Evolutionary conservation across 2,329 filamentous ascomycete genomes (phyloP).

Genomic region (Stemphylium vesicarium): DNA sequence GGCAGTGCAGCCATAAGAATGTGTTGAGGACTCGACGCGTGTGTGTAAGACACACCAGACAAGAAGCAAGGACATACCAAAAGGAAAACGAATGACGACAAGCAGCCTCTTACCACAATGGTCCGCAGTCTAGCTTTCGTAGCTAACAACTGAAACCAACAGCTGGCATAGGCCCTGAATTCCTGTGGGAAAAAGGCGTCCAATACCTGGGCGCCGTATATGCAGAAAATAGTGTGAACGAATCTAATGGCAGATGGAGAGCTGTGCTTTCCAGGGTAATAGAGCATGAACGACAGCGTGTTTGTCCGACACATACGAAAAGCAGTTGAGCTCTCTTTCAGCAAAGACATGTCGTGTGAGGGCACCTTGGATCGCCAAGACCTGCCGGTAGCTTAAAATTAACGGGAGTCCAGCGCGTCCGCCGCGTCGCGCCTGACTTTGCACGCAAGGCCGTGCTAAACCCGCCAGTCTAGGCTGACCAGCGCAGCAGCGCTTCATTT

Average conservation of each 20-base stretch:
- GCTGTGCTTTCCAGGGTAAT: background rate
- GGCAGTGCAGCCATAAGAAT: background rate
- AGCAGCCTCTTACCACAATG: background rate
- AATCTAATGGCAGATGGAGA: background rate
- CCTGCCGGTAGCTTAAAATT: background rate
- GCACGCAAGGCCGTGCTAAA: conserved; percentile 1
- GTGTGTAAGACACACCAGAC: background rate
- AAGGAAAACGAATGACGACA: background rate
- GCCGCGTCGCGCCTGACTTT: conserved; percentile 4
- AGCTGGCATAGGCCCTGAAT: background rate
- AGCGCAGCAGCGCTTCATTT: conserved; percentile 4
- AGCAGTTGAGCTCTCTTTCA: background rate
- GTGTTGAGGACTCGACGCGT: background rate
- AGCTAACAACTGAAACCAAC: background rate
- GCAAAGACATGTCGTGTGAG: background rate
- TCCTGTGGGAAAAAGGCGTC: background rate
- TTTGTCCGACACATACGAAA: background rate
- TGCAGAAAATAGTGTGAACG: background rate
- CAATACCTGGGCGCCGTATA: background rate
- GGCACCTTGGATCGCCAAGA: background rate
- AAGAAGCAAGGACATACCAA: background rate
- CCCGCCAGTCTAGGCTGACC: background rate
- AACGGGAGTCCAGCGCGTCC: background rate
- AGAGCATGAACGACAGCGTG: background rate
- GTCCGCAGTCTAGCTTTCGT: background rate